Evolutionary conservation across 495 filamentous ascomycete genomes (phyloP).

Genomic region (Daldinia concentrica): DNA sequence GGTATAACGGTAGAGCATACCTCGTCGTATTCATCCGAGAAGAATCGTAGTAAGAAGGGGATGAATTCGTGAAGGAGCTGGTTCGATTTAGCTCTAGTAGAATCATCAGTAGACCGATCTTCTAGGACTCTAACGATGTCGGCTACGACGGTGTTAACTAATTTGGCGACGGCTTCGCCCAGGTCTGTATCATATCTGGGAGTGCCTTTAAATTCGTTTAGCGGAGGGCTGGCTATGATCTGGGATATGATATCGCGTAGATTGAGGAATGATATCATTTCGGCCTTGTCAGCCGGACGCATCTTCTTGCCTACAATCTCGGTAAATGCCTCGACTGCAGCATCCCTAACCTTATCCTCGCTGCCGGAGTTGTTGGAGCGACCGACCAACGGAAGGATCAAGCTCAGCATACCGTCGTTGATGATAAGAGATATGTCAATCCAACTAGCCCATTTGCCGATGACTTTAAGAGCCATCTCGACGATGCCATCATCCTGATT

Average conservation of each 20-base stretch:
- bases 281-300: constrained; percentile 88
- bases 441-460: constrained; percentile 98
- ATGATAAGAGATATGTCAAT: constrained; percentile 94
- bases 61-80: constrained; percentile 82
- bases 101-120: constrained; percentile 60
- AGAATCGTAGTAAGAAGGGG: constrained; percentile 87
- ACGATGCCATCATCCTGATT: constrained; percentile 76
- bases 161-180: constrained; percentile 90
- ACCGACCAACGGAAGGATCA: constrained; percentile 82
- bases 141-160: constrained; percentile 88
- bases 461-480: constrained; percentile 85
- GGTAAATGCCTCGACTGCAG: constrained; percentile 90
- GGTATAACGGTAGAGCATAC: constrained; percentile 94
- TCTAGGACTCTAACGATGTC: constrained; percentile 85
- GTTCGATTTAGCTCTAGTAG: constrained; percentile 70
- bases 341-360: constrained; percentile 81
- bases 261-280: constrained; percentile 91
- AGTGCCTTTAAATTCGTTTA: constrained; percentile 79
- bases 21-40: constrained; percentile 98
- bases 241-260: constrained; percentile 81
- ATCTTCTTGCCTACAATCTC: constrained; percentile 99
- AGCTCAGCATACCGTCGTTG: constrained; percentile 82
- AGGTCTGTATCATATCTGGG: constrained; percentile 91
- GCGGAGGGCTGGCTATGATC: constrained; percentile 79
- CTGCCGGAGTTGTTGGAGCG: constrained; percentile 57